A percentile compares a stretch with the other conserved stretches of the same genome.
phyloP scores from a whole-genome alignment of 2,329 filamentous ascomycete species.

The Pyrenophora graminea region DNA sequence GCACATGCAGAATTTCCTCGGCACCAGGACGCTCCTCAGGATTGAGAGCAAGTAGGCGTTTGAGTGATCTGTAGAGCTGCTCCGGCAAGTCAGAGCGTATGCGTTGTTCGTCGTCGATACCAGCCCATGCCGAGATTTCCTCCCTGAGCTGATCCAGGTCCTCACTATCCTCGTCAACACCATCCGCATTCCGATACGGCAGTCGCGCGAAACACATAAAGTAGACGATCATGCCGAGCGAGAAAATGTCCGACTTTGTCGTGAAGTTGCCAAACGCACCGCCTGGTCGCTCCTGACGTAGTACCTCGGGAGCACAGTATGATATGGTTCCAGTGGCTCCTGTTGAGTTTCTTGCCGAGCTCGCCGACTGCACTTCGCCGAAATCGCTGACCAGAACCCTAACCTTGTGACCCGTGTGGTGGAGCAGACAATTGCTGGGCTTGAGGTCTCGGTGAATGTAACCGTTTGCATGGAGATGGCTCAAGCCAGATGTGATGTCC shows the following conservation, averaged over 20 bases:
- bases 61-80: conserved; percentile 82
- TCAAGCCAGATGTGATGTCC: conserved; percentile 89
- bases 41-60: conserved; percentile 76
- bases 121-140: conserved; percentile 86
- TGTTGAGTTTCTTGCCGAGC: conserved; percentile 80
- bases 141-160: conserved; percentile 81
- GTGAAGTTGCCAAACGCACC: conserved; percentile 91
- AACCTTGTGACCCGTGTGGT: conserved; percentile 71
- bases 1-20: conserved; percentile 78
- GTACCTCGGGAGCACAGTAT: conserved; percentile 93
- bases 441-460: conserved; percentile 98
- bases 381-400: conserved; percentile 95
- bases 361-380: conserved; percentile 89
- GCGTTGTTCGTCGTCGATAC: conserved; percentile 77
- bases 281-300: conserved; percentile 64
- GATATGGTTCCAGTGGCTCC: conserved; percentile 96
- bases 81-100: conserved; percentile 81
- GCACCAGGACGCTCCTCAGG: conserved; percentile 79
- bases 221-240: conserved; percentile 95
- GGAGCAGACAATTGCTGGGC: conserved; percentile 90
- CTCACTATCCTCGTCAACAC: conserved; percentile 87
- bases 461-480: conserved; percentile 85
- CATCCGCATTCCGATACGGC: conserved; percentile 82
- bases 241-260: conserved; percentile 97
- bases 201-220: conserved; percentile 94